phyloP scores from a whole-genome alignment of 2,329 filamentous ascomycete species.

The Rhynchosporium graminicola region DNA sequence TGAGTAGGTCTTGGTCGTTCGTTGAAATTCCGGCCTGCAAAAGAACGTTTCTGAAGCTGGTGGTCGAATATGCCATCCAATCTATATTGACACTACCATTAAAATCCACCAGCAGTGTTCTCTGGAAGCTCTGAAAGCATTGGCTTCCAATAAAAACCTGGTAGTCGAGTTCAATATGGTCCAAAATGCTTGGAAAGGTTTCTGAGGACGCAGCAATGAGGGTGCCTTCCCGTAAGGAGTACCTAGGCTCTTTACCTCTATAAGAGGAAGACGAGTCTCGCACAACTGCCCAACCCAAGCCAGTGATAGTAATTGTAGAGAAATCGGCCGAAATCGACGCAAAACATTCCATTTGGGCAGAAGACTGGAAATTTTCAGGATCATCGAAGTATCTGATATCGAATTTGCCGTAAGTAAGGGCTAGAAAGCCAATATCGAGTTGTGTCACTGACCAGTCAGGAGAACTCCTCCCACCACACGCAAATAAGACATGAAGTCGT shows the following conservation, averaged over 20 bases:
- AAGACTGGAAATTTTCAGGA: background rate
- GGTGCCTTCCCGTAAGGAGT: background rate
- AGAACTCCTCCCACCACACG: background rate
- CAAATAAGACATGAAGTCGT: slow-evolving; percentile 11
- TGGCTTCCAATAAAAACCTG: no score
- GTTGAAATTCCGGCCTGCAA: background rate
- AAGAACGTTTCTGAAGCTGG: background rate
- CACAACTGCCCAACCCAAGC: background rate
- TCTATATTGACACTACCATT: no score
- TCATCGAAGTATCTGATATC: background rate
- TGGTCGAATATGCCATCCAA: no score
- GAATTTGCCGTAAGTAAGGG: background rate
- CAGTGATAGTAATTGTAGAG: background rate
- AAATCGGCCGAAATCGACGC: background rate
- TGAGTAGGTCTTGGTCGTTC: no score
- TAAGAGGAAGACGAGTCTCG: background rate
- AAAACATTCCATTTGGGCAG: background rate
- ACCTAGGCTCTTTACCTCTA: background rate
- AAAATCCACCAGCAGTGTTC: background rate
- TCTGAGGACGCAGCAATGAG: no score
- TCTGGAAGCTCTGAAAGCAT: background rate
- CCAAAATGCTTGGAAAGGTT: background rate
- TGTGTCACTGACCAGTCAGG: slow-evolving; percentile 8
- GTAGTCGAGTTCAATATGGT: no score
- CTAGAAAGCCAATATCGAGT: background rate